phyloP scores from a whole-genome alignment of 164 flowering plant species.

The Echeveria elegans region DNA sequence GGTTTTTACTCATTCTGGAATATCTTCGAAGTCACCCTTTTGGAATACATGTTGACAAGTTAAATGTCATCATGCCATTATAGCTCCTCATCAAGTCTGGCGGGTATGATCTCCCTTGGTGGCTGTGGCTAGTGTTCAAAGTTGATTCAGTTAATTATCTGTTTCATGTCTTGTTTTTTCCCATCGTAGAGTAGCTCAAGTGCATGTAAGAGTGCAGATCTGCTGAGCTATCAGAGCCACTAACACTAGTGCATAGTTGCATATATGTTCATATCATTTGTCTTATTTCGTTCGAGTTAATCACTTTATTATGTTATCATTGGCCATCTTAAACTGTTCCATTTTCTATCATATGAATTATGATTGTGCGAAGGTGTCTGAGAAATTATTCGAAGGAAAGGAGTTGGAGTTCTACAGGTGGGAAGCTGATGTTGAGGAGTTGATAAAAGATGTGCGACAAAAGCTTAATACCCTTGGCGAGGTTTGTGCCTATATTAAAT shows the following conservation, averaged over 20 bases:
- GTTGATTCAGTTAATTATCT: too few relatives aligned
- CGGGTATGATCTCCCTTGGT: too few relatives aligned
- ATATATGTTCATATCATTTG: neutral
- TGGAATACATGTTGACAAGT: neutral
- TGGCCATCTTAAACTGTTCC: too few relatives aligned
- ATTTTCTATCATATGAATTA: too few relatives aligned
- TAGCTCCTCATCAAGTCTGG: neutral
- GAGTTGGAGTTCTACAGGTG: conserved; percentile 72
- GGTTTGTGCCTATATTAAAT: conserved; percentile 27
- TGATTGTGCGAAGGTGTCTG: conserved; percentile 41
- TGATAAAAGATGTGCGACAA: conserved; percentile 56
- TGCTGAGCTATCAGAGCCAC: neutral
- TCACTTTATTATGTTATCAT: too few relatives aligned
- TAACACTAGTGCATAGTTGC: neutral
- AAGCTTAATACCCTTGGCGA: conserved; percentile 83
- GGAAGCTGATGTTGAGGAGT: conserved; percentile 57
- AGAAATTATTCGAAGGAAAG: conserved; percentile 52
- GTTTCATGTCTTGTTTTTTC: too few relatives aligned
- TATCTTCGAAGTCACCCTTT: too few relatives aligned
- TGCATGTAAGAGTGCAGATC: neutral
- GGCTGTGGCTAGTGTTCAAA: neutral
- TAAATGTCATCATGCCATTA: neutral
- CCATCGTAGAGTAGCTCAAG: neutral
- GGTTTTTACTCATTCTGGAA: too few relatives aligned
- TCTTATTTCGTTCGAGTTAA: too few relatives aligned